Base-by-base conservation (phyloP, 2,329 filamentous ascomycete species). In the Cladosporium sp. region DNA sequence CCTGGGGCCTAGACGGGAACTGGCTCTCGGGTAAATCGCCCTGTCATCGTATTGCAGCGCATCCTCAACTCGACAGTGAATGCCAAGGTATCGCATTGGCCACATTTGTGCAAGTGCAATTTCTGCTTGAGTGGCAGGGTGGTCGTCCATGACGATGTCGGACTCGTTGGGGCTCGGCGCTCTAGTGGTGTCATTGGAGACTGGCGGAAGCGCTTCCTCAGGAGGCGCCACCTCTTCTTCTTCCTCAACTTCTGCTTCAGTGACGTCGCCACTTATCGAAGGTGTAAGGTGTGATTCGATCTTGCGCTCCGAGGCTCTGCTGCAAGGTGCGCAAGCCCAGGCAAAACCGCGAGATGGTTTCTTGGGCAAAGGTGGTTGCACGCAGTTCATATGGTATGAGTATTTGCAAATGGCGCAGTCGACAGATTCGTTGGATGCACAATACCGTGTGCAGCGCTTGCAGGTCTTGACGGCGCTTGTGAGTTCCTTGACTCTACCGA, bases 321-420 rank as follows among this genome's bases (percentile, higher is more conserved):
- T 96, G 70, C 93, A 98, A 52, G 92, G 86, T 49, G 88, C 93
- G 69, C 93, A 98, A 25, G 93, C 92, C 93, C 93, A 98, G 4
- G 90, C 93, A 71, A 98, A 98, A 33, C 93, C 93, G 69, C 93
- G 85, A 40, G 92, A 95, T 16, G 93, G 93, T 70, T 98, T 98
- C 70, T 96, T 98, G 47, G 90, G 78, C 55, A 98, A 71, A 32
- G 91, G 89, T 35, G 93, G 93, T 54, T 86, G 85, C 50, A 98
- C 93, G 68, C 93, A 98, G 63, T 91, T 88, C 92, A 98, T 97
- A 73, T 98, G 93, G 71, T 96, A 98, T 12, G 92, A 97, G 67
- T 90, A 85, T 65, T 85, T 82, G 69, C 93, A 98, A 49, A 96
- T 90, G 38, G 92, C 93, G 69, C 93, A 98, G 68, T 97, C 92